Conservation (phyloP, 176 grass and related monocot species). For the Poa pratensis region DNA sequence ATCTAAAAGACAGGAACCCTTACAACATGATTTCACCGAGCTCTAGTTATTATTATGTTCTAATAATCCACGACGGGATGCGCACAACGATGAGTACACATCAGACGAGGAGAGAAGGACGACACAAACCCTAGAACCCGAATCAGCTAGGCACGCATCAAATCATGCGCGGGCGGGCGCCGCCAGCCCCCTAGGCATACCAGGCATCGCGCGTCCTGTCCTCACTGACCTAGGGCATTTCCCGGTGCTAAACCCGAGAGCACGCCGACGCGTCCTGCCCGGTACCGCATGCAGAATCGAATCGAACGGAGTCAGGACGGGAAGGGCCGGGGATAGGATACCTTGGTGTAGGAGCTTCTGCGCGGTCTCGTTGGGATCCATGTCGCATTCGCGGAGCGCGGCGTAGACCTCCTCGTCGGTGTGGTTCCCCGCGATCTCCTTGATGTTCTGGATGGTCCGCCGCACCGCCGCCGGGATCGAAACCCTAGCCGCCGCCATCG, state of each 20-base stretch:
- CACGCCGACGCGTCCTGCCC: neutral
- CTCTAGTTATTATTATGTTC: neutral
- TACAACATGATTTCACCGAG: neutral
- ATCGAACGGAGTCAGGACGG: conserved; percentile 29
- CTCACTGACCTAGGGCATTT: neutral
- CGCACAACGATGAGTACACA: neutral
- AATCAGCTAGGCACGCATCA: conserved; percentile 9
- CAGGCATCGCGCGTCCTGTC: neutral
- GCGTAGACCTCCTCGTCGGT: conserved; percentile 94
- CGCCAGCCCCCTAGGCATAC: neutral
- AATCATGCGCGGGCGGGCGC: conserved; percentile 11
- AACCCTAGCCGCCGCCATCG: conserved; percentile 59
- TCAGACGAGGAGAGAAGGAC: neutral
- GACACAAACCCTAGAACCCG: conserved; percentile 19
- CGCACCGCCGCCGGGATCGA: conserved; percentile 68
- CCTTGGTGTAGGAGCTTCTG: conserved; percentile 93
- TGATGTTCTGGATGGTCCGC: conserved; percentile 81
- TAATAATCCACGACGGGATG: neutral
- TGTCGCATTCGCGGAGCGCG: conserved; percentile 88
- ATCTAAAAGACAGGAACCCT: conserved; percentile 10
- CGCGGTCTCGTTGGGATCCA: conserved; percentile 93
- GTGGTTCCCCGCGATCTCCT: conserved; percentile 85
- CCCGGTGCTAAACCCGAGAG: neutral
- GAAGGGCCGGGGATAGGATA: conserved; percentile 17
- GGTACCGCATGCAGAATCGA: neutral